phyloP scores from a whole-genome alignment of 2,329 filamentous ascomycete species.

The Albifimbria verrucaria region DNA sequence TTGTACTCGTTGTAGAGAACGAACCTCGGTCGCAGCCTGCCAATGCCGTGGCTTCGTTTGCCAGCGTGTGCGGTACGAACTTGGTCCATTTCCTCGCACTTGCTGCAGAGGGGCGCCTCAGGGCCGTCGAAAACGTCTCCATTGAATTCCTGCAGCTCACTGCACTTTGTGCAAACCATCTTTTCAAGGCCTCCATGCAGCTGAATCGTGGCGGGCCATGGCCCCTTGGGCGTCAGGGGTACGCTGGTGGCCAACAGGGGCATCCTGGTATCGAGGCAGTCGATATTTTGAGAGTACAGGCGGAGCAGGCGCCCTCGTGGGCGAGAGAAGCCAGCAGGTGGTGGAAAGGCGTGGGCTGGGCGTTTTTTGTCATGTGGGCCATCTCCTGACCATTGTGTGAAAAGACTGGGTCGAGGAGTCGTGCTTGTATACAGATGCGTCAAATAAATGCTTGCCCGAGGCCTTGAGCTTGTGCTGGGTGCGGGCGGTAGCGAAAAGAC shows the following conservation, averaged over 20 bases:
- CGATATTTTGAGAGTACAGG: conserved; percentile 95
- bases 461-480: conserved; percentile 83
- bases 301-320: conserved; percentile 82
- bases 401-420: conserved; percentile 85
- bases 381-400: conserved; percentile 92
- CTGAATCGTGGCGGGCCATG: conserved; percentile 92
- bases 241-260: conserved; percentile 75
- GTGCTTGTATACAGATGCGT: conserved; percentile 95
- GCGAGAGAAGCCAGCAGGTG: conserved; percentile 89
- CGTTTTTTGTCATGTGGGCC: conserved; percentile 71
- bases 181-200: conserved; percentile 90
- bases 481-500: conserved; percentile 82
- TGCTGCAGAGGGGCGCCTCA: conserved; percentile 73
- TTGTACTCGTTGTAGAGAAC: conserved; percentile 98
- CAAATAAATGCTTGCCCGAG: conserved; percentile 93
- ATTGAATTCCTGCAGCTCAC: conserved; percentile 71
- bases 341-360: conserved; percentile 85
- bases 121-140: conserved; percentile 78
- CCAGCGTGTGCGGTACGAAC: conserved; percentile 73
- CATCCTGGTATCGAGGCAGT: conserved; percentile 86
- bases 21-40: conserved; percentile 84
- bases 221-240: conserved; percentile 76
- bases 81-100: conserved; percentile 71
- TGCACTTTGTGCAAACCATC: conserved; percentile 96
- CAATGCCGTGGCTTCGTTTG: conserved; percentile 90